Evolutionary conservation across 179 eudicot species (phyloP).

Genomic region (Beta lomatogona): DNA sequence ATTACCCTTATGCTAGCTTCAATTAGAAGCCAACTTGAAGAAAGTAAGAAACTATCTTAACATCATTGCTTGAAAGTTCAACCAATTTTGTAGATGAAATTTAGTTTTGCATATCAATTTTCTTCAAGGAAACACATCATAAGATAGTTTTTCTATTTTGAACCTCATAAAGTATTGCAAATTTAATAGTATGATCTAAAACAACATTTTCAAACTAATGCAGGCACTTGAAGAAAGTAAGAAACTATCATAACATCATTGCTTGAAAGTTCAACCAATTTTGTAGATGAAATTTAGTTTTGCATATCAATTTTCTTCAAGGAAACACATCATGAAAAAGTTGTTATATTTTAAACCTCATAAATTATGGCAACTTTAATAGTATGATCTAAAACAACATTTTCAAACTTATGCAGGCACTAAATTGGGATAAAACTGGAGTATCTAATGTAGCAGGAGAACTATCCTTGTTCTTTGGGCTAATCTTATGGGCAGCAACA

Average conservation of each 20-base stretch:
- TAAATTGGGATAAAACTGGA: constrained; percentile 44
- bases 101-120: not conserved
- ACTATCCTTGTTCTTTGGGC: constrained; percentile 38
- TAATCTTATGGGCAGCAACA: constrained; percentile 47
- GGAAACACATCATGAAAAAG: not conserved
- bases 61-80: too few relatives aligned
- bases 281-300: too few relatives aligned
- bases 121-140: not conserved
- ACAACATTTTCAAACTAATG: not conserved
- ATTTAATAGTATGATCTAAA: not conserved
- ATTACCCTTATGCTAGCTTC: not conserved
- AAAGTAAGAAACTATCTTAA: too few relatives aligned
- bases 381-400: not conserved
- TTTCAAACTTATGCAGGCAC: constrained; percentile 31
- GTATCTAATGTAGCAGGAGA: constrained; percentile 63
- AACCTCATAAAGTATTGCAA: not conserved
- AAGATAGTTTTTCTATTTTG: not conserved
- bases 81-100: too few relatives aligned
- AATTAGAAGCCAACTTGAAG: too few relatives aligned
- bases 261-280: too few relatives aligned
- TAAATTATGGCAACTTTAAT: not conserved
- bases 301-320: not conserved
- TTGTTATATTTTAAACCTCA: not conserved
- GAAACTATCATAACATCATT: too few relatives aligned
- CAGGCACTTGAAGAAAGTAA: constrained; percentile 30